phyloP scores from a whole-genome alignment of 2,329 filamentous ascomycete species.

The Alternaria panax region DNA sequence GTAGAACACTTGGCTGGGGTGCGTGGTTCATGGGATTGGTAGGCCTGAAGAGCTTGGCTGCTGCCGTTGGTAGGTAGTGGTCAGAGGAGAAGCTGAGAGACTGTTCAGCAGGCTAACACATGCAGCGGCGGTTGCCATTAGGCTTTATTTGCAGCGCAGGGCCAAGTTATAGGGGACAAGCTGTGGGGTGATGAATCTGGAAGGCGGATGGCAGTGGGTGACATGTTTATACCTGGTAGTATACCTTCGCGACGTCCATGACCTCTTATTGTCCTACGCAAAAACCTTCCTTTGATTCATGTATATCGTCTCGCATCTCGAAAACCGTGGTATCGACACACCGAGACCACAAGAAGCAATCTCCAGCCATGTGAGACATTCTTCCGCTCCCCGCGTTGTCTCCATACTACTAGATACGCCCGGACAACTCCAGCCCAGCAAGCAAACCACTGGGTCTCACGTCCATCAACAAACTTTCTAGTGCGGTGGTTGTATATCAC shows the following conservation, averaged over 20 bases:
- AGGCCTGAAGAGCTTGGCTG: conserved; percentile 41
- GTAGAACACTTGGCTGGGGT: conserved; percentile 48
- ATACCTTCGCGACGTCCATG: background rate
- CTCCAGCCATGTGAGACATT: background rate
- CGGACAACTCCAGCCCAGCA: background rate
- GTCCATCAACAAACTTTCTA: background rate
- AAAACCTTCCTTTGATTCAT: background rate
- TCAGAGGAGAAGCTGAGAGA: background rate
- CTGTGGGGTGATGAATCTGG: background rate
- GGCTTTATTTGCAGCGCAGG: conserved; percentile 12
- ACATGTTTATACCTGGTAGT: background rate
- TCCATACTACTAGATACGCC: background rate
- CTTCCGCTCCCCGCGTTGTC: background rate
- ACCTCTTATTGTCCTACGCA: background rate
- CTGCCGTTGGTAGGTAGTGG: conserved; percentile 47
- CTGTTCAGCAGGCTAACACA: background rate
- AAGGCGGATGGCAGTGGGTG: background rate
- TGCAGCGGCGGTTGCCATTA: conserved; percentile 11
- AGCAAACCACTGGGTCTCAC: background rate
- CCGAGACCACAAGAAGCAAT: background rate
- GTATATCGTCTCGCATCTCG: background rate
- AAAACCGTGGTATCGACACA: background rate
- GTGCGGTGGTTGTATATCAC: background rate
- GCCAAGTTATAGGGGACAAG: conserved; percentile 2
- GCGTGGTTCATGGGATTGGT: conserved; percentile 43